These are phyloP conservation scores for Coccomyxa subellipsoidea DNA, from an alignment of 163 green algal genomes.

Conservation along the genomic window DNA sequence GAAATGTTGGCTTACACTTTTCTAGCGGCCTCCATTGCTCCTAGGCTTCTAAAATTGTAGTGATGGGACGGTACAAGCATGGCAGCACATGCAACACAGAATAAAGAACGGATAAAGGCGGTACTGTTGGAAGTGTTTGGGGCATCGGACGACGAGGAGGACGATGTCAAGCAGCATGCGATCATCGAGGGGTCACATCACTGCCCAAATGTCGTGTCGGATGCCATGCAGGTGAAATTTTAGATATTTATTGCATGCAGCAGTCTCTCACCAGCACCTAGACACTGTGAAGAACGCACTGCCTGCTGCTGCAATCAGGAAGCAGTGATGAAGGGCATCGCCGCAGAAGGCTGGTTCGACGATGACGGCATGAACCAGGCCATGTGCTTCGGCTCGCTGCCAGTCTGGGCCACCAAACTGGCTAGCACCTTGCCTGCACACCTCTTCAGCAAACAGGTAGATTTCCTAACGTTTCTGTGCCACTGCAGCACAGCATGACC, in stretches of 20 bases:
- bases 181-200: not conserved
- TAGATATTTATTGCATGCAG: not conserved
- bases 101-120: not conserved
- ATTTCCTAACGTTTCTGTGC: too few species aligned
- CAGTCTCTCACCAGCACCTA: not conserved
- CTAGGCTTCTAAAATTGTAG: too few species aligned
- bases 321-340: not conserved
- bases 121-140: not conserved
- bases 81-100: not conserved
- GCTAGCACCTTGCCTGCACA: not conserved
- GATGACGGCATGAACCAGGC: slow-evolving; percentile 9
- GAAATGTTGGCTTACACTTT: too few species aligned
- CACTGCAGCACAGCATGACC: too few species aligned
- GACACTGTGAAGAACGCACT: not conserved
- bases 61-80: too few species aligned
- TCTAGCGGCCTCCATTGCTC: too few species aligned
- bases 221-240: not conserved
- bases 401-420: slow-evolving; percentile 7
- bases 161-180: not conserved
- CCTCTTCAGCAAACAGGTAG: not conserved
- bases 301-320: not conserved
- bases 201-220: not conserved
- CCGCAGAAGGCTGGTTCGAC: not conserved
- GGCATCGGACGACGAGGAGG: not conserved
- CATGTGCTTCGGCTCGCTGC: slow-evolving; percentile 23